Evolutionary conservation across 1,139 yeast genomes (phyloP).

Genomic region (Candida smagusa): DNA sequence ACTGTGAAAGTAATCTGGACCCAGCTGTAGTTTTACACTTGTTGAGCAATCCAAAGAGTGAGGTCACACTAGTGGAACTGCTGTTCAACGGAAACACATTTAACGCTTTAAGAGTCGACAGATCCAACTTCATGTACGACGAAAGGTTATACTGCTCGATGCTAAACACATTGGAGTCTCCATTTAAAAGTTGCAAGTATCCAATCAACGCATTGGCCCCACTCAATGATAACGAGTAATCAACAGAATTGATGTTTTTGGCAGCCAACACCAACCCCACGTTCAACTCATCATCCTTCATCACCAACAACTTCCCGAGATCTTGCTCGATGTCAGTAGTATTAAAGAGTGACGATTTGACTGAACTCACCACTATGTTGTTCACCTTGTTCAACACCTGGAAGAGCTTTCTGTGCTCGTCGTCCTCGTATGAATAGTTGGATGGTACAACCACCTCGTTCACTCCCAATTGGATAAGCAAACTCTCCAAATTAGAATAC

Average conservation of each 20-base stretch:
- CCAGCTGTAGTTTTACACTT: constrained; percentile 88
- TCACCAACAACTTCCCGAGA: constrained; percentile 55
- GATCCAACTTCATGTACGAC: constrained; percentile 83
- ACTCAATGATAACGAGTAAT: constrained; percentile 31
- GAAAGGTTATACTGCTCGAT: constrained; percentile 67
- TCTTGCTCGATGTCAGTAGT: constrained; percentile 72
- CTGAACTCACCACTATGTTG: constrained; percentile 64
- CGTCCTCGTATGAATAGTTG: constrained; percentile 31
- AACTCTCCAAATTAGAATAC: constrained; percentile 79
- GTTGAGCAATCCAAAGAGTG: constrained; percentile 79
- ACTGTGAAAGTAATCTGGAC: constrained; percentile 77
- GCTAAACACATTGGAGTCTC: constrained; percentile 45
- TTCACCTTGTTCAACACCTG: constrained; percentile 70
- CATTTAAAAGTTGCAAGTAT: constrained; percentile 61
- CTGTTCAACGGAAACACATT: constrained; percentile 65
- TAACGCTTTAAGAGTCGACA: constrained; percentile 84
- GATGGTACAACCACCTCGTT: constrained; percentile 74
- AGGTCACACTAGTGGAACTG: constrained; percentile 27
- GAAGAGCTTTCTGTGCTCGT: constrained; percentile 47
- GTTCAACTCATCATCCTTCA: constrained; percentile 29
- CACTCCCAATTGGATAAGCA: constrained; percentile 82
- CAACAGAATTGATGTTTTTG: constrained; percentile 45
- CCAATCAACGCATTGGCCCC: constrained; percentile 62
- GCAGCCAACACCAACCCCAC: constrained; percentile 58
- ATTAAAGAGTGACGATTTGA: constrained; percentile 54